Evolutionary conservation across 345 rosid genomes (phyloP), one percentile per base, ranked within the genome.

Genomic region (Aurinia saxatilis): DNA sequence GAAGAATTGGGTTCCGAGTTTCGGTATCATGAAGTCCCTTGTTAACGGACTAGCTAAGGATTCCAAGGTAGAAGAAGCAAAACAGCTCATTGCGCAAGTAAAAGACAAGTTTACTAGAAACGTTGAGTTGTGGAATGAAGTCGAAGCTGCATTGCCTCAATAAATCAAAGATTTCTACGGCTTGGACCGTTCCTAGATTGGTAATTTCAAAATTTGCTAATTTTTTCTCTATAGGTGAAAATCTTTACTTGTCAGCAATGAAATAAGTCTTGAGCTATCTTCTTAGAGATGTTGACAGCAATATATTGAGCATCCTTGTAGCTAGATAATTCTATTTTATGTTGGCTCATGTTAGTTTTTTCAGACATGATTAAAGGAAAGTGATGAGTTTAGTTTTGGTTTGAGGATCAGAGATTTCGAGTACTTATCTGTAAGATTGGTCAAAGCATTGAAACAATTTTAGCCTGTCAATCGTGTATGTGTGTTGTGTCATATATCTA

Each of bases 1-100:
- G 67, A 85, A 80, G 66, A 78, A 80, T 9, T 85, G 96, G 96
- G 74, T 85, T 45, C 99, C 97, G 0, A 76, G 73, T 63, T 73
- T 81, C 8, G 11, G 75, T 0, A 81, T 78, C 12, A 85, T 84
- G 95, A 87, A 81, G 75, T 64, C 67, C 1, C 83, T 85, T 23
- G 96, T 87, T 39, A 78, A 77, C 5, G 96, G 96, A 27, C 59
- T 93, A 38, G 88, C 78, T 0, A 63, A 77, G 4, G 33, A 25
- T 7, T 79, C 84, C 0, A 87, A 80, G 57, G 80, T 85, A 2
- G 78, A 67, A 0, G 90, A 87, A 74, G 99, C 96, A 0, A 79
- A 75, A 41, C 81, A 75, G 61, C 81, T 87, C 14, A 63, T 82
- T 27, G 68, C 45, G 57, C 60, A 67, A 31, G 69, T 93, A 37